These are phyloP conservation scores for Colletotrichum horii DNA, from an alignment of 2,329 filamentous ascomycete genomes.

Conservation along the genomic window DNA sequence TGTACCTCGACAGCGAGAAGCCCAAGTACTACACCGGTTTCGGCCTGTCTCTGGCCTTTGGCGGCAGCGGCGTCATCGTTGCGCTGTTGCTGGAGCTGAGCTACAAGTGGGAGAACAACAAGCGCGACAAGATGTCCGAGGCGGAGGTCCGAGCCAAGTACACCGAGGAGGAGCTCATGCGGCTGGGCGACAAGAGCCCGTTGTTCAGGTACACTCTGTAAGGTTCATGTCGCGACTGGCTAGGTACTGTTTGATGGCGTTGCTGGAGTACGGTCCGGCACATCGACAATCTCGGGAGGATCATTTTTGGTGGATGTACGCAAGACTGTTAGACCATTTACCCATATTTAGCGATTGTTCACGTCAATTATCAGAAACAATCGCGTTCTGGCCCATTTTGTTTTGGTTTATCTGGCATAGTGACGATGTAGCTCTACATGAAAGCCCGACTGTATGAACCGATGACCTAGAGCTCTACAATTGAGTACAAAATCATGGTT, in stretches of 20 bases:
- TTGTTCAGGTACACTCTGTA: constrained; percentile 23
- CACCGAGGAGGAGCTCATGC: constrained; percentile 20
- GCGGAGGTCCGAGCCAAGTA: constrained; percentile 25
- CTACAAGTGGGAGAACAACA: constrained; percentile 30
- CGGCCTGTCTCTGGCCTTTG: constrained; percentile 36
- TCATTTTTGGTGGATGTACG: not conserved
- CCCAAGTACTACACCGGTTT: constrained; percentile 41
- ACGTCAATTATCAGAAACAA: not conserved
- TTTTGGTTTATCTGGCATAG: not conserved
- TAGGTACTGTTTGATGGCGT: not conserved
- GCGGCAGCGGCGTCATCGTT: constrained; percentile 29
- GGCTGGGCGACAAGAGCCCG: constrained; percentile 25
- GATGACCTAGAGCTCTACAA: not conserved
- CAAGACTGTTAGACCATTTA: not conserved
- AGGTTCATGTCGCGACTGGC: not conserved
- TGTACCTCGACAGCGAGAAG: constrained; percentile 38
- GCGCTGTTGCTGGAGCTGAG: constrained; percentile 33
- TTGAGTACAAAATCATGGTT: not conserved
- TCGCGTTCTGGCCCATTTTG: not conserved
- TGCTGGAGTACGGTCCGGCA: not conserved
- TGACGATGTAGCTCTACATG: not conserved
- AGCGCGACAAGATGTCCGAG: constrained; percentile 28
- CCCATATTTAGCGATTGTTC: not conserved
- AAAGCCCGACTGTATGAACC: not conserved
- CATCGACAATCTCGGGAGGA: not conserved